These are phyloP conservation scores for Eutrema japonicum DNA, from an alignment of 345 rosid genomes.

Conservation along the genomic window DNA sequence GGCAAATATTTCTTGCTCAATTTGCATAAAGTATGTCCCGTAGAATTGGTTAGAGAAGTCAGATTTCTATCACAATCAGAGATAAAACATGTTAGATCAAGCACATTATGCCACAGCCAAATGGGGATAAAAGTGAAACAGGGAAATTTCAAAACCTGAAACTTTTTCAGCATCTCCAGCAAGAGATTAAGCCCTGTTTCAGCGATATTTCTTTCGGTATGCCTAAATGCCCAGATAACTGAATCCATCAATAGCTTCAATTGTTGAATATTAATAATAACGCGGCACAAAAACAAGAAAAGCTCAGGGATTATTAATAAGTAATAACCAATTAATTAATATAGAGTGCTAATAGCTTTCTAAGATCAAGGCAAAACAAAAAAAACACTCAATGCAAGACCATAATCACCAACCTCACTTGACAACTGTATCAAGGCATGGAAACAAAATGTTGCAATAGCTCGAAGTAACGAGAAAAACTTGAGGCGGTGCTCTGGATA, in stretches of 20 bases:
- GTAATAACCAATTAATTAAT: not conserved
- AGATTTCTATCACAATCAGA: conserved; percentile 58
- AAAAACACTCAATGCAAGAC: conserved; percentile 15
- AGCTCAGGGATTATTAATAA: conserved; percentile 9
- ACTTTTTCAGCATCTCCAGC: conserved; percentile 86
- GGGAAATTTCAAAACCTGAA: conserved; percentile 56
- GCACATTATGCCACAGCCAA: conserved; percentile 45
- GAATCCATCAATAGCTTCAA: conserved; percentile 96
- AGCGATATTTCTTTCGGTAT: conserved; percentile 97
- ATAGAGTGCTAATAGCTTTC: not conserved
- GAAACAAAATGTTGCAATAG: conserved; percentile 93
- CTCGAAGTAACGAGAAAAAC: conserved; percentile 95
- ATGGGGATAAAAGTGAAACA: conserved; percentile 48
- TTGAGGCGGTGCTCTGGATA: conserved; percentile 99
- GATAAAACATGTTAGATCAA: conserved; percentile 28
- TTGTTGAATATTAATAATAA: conserved; percentile 54
- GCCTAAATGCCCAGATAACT: conserved; percentile 99
- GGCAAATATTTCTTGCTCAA: conserved; percentile 92
- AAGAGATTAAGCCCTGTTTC: conserved; percentile 91
- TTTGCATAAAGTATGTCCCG: conserved; percentile 42
- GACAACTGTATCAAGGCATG: conserved; percentile 83
- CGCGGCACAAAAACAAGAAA: conserved; percentile 2
- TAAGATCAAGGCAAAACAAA: not conserved
- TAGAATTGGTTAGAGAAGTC: conserved; percentile 91
- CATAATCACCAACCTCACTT: conserved; percentile 73